These are phyloP conservation scores for Aspergillus neotritici DNA, from an alignment of 2,329 filamentous ascomycete species.

Conservation along the genomic window DNA sequence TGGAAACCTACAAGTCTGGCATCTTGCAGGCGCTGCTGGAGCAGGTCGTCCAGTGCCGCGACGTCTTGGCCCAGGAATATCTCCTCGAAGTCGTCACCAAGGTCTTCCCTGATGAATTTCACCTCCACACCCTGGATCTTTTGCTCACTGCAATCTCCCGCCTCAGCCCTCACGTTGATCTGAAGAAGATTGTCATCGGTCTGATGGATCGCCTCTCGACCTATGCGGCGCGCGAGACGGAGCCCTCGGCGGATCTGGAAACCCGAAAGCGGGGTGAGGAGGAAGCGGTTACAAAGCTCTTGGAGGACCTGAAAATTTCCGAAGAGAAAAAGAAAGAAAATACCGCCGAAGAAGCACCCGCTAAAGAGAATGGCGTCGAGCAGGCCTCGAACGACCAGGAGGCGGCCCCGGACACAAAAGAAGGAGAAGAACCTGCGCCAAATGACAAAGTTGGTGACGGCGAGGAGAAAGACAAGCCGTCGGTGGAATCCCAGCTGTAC, in stretches of 20 bases:
- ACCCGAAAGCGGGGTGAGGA: slow-evolving; percentile 74
- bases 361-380: slow-evolving; percentile 35
- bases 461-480: slow-evolving; percentile 27
- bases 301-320: slow-evolving; percentile 68
- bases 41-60: slow-evolving; percentile 95
- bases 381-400: slow-evolving; percentile 26
- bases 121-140: slow-evolving; percentile 92
- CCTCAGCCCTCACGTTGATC: slow-evolving; percentile 91
- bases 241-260: slow-evolving; percentile 62
- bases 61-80: slow-evolving; percentile 96
- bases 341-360: slow-evolving; percentile 31
- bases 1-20: slow-evolving; percentile 86
- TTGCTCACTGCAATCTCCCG: slow-evolving; percentile 89
- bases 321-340: slow-evolving; percentile 51
- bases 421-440: slow-evolving; percentile 26
- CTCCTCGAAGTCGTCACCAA: slow-evolving; percentile 97
- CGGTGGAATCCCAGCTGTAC: slow-evolving; percentile 58
- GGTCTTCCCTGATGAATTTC: slow-evolving; percentile 97
- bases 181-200: slow-evolving; percentile 96
- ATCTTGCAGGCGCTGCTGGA: slow-evolving; percentile 87
- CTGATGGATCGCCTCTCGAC: slow-evolving; percentile 94
- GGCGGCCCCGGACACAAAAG: slow-evolving; percentile 23
- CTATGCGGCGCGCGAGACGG: slow-evolving; percentile 85
- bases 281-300: slow-evolving; percentile 69
- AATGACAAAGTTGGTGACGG: slow-evolving; percentile 27